Percentiles rank a stretch among this genome's conserved stretches.
phyloP scores from a whole-genome alignment of 371 early-diverging fungal species.

The Rhizopus microsporus region DNA sequence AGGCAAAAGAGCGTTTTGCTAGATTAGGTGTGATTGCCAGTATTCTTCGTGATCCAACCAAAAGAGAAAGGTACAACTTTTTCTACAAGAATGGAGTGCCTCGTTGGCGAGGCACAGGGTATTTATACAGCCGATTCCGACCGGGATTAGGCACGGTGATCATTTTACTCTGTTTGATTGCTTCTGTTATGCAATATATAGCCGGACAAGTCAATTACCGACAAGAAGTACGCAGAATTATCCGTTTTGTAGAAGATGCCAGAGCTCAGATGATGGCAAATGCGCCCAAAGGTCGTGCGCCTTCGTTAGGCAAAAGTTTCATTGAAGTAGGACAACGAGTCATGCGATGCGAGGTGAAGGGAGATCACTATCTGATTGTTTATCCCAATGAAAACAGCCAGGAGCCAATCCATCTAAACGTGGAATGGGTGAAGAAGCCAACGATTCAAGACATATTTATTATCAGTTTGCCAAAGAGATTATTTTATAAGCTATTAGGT shows the following conservation, averaged over 20 bases:
- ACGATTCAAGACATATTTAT: conserved; percentile 27
- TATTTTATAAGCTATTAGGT: conserved; percentile 23
- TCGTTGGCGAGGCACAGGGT: conserved; percentile 85
- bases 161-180: conserved; percentile 56
- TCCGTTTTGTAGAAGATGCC: conserved; percentile 42
- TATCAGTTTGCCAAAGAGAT: conserved; percentile 26
- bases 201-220: conserved; percentile 62
- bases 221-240: conserved; percentile 63
- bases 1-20: conserved; percentile 65
- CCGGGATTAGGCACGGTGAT: conserved; percentile 74
- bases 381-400: conserved; percentile 36
- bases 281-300: conserved; percentile 44
- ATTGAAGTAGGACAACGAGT: conserved; percentile 37
- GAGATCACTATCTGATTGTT: conserved; percentile 39
- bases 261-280: conserved; percentile 33
- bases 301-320: conserved; percentile 43
- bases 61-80: conserved; percentile 80
- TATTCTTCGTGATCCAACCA: conserved; percentile 66
- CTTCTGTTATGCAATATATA: conserved; percentile 67
- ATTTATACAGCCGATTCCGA: conserved; percentile 75
- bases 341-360: conserved; percentile 49
- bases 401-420: conserved; percentile 39
- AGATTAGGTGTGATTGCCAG: conserved; percentile 68
- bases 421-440: conserved; percentile 38
- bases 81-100: conserved; percentile 90